Evolutionary conservation across 2,329 filamentous ascomycete genomes (phyloP), one percentile per base, ranked within the genome.

Genomic region (Trichoderma sp.): DNA sequence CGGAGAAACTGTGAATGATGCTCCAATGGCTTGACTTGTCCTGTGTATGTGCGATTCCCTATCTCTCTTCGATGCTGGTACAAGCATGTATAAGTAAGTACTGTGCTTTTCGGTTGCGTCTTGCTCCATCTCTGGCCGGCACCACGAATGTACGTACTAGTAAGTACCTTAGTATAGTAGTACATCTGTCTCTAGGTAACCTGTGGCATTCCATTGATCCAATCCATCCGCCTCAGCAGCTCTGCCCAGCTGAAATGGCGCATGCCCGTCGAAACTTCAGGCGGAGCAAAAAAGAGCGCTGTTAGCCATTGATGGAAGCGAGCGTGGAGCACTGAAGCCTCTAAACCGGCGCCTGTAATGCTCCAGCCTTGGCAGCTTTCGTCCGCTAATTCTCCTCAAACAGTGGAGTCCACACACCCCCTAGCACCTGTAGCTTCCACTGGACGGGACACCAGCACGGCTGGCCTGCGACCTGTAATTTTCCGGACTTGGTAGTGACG

Each of bases 401-500:
- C 32, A 13, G 52, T 54, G 52, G 27, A 19, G 27, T 32, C 52
- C 52, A 7, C 52, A 34, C 52, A 29, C 52, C 52, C 17, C 52
- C 29, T 34, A 54, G 15, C 45, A 19, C 45, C 57, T 32, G 42
- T 32, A 29, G n/a, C n/a, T n/a, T n/a, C n/a, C n/a, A n/a, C n/a
- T n/a, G n/a, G n/a, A n/a, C n/a, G n/a, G n/a, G n/a, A n/a, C n/a
- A n/a, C n/a, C n/a, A n/a, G 45, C 45, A 35, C 29, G 15, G 59
- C 45, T 34, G 45, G 45, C 45, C 59, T 52, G 48, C 37, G 37
- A 60, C 27, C 42, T 29, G 37, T 65, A 65, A 65, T 65, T 57
- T 60, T 60, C 64, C 64, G 64, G 56, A 60, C 64, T 60, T 34
- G 64, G 65, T 63, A 66, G 67, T 68, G 67, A 68, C 67, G 61